These are phyloP conservation scores for Trichophyton rubrum DNA, from an alignment of 2,329 filamentous ascomycete genomes.

Conservation along the genomic window DNA sequence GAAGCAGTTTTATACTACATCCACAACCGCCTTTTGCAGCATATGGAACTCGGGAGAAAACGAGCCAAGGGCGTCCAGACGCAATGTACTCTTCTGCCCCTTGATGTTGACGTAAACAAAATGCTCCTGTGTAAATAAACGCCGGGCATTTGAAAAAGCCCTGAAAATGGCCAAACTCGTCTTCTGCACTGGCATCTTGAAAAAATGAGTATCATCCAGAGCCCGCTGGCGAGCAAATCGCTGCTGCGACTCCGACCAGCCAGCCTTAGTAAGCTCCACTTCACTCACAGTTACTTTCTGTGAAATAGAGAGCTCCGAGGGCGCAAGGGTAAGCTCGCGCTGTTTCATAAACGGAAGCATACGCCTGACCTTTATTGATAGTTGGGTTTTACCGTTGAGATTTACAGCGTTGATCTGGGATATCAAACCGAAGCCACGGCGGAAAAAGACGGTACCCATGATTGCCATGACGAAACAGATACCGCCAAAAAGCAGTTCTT, in stretches of 20 bases:
- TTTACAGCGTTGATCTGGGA: slow-evolving; percentile 43
- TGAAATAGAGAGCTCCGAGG: slow-evolving; percentile 25
- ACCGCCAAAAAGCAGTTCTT: slow-evolving; percentile 45
- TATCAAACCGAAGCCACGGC: slow-evolving; percentile 47
- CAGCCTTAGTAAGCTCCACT: slow-evolving; percentile 6
- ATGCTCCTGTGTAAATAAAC: slow-evolving; percentile 30
- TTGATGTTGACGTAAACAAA: slow-evolving; percentile 29
- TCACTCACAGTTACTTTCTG: slow-evolving; percentile 22
- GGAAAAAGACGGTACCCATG: slow-evolving; percentile 48
- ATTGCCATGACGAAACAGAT: slow-evolving; percentile 48
- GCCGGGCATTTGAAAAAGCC: slow-evolving; percentile 25
- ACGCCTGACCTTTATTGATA: slow-evolving; percentile 27
- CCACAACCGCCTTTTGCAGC: slow-evolving; percentile 6
- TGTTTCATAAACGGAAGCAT: slow-evolving; percentile 29
- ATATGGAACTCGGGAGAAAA: slow-evolving; percentile 11
- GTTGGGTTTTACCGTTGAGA: slow-evolving; percentile 20
- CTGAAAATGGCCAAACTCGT: slow-evolving; percentile 22
- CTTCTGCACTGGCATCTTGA: slow-evolving; percentile 23
- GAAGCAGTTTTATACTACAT: background rate
- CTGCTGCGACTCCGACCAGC: slow-evolving; percentile 14
- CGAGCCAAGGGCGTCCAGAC: slow-evolving; percentile 27
- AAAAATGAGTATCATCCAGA: slow-evolving; percentile 19
- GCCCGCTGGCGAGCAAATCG: slow-evolving; percentile 10
- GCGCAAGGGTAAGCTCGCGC: slow-evolving; percentile 17
- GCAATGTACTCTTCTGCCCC: slow-evolving; percentile 24